Evolutionary conservation across 2,329 filamentous ascomycete species (phyloP).

Genomic region (Hypoxylon rubiginosum): DNA sequence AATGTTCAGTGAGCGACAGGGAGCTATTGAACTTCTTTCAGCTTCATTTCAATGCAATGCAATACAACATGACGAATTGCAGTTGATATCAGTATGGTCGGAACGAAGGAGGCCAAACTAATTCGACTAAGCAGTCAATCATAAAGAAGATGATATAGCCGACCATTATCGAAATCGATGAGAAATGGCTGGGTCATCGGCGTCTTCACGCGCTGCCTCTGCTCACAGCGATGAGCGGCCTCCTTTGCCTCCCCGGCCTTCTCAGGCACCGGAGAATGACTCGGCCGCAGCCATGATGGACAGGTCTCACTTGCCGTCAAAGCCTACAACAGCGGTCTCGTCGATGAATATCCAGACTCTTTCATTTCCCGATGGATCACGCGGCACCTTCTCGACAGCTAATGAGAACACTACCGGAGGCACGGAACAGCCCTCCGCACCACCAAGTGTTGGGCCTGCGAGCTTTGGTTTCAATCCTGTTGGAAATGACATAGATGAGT

Average conservation of each 20-base stretch:
- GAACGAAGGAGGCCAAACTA: not conserved
- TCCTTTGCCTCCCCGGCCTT: conserved; percentile 67
- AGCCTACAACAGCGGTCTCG: conserved; percentile 87
- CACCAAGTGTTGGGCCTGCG: conserved; percentile 37
- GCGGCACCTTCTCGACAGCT: conserved; percentile 69
- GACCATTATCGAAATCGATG: conserved; percentile 19
- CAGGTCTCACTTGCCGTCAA: conserved; percentile 64
- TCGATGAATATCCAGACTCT: conserved; percentile 84
- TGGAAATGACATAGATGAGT: conserved; percentile 69
- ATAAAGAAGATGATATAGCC: conserved; percentile 40
- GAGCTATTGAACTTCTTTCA: conserved; percentile 6
- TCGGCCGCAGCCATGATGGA: conserved; percentile 45
- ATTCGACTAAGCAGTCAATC: not conserved
- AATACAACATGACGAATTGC: conserved; percentile 2
- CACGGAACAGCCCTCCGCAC: conserved; percentile 52
- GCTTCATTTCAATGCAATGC: not conserved
- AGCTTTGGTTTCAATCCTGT: conserved; percentile 47
- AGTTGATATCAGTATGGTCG: not conserved
- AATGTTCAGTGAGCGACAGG: not conserved
- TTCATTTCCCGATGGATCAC: conserved; percentile 76
- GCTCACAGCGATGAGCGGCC: conserved; percentile 59
- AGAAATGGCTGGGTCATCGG: conserved; percentile 51
- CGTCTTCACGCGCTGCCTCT: conserved; percentile 18
- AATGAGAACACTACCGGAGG: conserved; percentile 54
- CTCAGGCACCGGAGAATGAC: conserved; percentile 50